phyloP scores from a whole-genome alignment of 1,139 yeast species.

The Pichiaceae sp. region DNA sequence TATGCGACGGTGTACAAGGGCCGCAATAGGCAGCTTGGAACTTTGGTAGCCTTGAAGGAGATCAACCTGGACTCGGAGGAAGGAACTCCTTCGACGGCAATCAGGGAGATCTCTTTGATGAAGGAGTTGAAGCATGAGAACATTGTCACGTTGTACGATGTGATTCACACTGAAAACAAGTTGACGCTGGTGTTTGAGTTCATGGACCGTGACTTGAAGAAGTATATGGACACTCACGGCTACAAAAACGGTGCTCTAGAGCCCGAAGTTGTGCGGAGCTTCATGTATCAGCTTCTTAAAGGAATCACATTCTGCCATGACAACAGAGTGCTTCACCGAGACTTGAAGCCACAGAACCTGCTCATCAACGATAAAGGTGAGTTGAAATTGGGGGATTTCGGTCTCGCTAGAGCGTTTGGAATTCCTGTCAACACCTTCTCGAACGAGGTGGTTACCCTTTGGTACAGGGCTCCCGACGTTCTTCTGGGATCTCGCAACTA shows the following conservation, averaged over 20 bases:
- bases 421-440: slow-evolving; percentile 96
- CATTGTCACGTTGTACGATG: slow-evolving; percentile 88
- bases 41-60: slow-evolving; percentile 89
- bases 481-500: slow-evolving; percentile 90
- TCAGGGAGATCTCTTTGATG: slow-evolving; percentile 92
- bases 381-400: slow-evolving; percentile 93
- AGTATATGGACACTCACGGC: slow-evolving; percentile 90
- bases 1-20: slow-evolving; percentile 98
- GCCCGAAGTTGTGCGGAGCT: slow-evolving; percentile 71
- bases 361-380: slow-evolving; percentile 85
- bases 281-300: slow-evolving; percentile 84
- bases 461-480: slow-evolving; percentile 99
- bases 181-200: slow-evolving; percentile 87
- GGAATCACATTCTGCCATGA: slow-evolving; percentile 95
- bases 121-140: slow-evolving; percentile 93
- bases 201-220: slow-evolving; percentile 90
- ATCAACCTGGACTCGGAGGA: slow-evolving; percentile 93
- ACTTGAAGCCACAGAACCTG: slow-evolving; percentile 90
- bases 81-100: slow-evolving; percentile 98
- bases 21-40: slow-evolving; percentile 83
- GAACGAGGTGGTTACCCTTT: slow-evolving; percentile 92
- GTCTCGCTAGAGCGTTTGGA: slow-evolving; percentile 95
- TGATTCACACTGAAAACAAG: slow-evolving; percentile 93
- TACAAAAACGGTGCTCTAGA: slow-evolving; percentile 64
- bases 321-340: slow-evolving; percentile 89